phyloP scores from a whole-genome alignment of 768 basidiomycete genomes.

The Xerocomus brunneocitrinus region DNA sequence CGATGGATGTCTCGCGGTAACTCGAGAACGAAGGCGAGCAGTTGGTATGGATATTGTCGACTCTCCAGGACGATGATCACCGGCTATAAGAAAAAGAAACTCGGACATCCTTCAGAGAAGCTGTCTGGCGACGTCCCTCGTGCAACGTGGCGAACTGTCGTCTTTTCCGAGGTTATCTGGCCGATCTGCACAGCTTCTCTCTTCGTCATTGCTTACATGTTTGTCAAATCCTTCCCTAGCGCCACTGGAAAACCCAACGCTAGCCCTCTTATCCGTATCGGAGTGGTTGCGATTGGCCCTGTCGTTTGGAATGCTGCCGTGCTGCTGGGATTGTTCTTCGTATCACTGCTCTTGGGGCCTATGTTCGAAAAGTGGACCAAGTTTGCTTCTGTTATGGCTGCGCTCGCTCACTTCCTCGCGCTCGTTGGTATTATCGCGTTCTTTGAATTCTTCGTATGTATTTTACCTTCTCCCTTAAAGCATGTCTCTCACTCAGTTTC shows the following conservation, averaged over 20 bases:
- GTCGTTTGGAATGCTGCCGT: constrained; percentile 93
- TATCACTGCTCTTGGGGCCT: constrained; percentile 90
- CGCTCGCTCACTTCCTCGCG: constrained; percentile 76
- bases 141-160: constrained; percentile 79
- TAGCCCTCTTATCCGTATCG: constrained; percentile 87
- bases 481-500: constrained; percentile 13
- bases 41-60: constrained; percentile 99
- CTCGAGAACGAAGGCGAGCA: constrained; percentile 92
- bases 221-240: constrained; percentile 87
- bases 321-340: constrained; percentile 79
- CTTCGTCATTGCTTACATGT: constrained; percentile 85
- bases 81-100: constrained; percentile 98
- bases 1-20: constrained; percentile 99
- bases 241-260: constrained; percentile 57
- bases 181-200: constrained; percentile 72
- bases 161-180: constrained; percentile 79
- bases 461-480: constrained; percentile 27
- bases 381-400: constrained; percentile 92
- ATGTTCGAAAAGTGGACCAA: constrained; percentile 80
- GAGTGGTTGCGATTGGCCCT: constrained; percentile 84
- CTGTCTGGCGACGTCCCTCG: constrained; percentile 91
- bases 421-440: constrained; percentile 82
- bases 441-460: constrained; percentile 93
- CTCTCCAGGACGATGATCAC: constrained; percentile 96
- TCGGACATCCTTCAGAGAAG: constrained; percentile 97